Evolutionary conservation across 805 yeast genomes (phyloP).

Genomic region (Lachancea lanzarotensis): DNA sequence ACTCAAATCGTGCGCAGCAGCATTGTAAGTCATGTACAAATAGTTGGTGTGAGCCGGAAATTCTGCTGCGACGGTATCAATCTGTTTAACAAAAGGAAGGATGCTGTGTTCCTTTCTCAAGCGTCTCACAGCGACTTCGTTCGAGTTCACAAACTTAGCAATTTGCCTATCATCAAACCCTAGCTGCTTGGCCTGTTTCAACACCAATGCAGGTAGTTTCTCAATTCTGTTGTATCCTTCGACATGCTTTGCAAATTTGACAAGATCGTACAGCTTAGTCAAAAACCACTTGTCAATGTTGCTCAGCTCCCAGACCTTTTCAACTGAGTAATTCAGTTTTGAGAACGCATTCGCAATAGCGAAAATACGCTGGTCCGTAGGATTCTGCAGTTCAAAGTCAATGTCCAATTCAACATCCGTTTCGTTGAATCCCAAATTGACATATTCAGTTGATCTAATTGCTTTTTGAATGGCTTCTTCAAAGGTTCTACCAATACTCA

Average conservation of each 20-base stretch:
- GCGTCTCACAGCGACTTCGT: constrained; percentile 88
- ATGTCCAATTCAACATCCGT: constrained; percentile 88
- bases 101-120: constrained; percentile 81
- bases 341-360: constrained; percentile 93
- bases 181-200: constrained; percentile 87
- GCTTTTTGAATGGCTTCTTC: constrained; percentile 99
- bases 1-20: constrained; percentile 76
- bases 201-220: constrained; percentile 52
- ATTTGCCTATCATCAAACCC: constrained; percentile 97
- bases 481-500: constrained; percentile 95
- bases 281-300: constrained; percentile 96
- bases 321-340: constrained; percentile 76
- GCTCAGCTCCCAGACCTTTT: constrained; percentile 84
- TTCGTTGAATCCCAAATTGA: constrained; percentile 86
- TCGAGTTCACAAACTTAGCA: constrained; percentile 80
- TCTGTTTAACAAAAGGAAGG: constrained; percentile 89
- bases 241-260: constrained; percentile 61
- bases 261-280: constrained; percentile 72
- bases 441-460: constrained; percentile 85
- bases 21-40: constrained; percentile 90
- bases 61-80: constrained; percentile 98
- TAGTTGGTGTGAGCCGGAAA: constrained; percentile 96
- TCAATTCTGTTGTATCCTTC: constrained; percentile 47
- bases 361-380: constrained; percentile 94
- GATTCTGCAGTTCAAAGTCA: constrained; percentile 89